Evolutionary conservation across 768 basidiomycete species (phyloP).

Genomic region (Paxillus involutus): DNA sequence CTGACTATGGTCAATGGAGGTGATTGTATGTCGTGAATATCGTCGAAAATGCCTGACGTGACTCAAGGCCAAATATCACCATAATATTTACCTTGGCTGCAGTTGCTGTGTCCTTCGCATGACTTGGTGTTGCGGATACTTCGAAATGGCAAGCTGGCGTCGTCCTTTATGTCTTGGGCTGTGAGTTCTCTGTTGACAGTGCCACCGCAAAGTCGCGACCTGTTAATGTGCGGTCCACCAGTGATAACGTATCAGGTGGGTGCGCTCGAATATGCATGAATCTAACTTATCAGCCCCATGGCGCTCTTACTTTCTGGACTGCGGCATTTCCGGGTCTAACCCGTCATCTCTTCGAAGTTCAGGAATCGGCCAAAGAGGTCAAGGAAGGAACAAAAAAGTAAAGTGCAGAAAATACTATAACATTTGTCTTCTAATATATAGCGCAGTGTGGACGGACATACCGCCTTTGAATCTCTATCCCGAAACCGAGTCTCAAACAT

Average conservation of each 20-base stretch:
- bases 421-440: neutral
- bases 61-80: constrained; percentile 66
- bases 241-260: constrained; percentile 72
- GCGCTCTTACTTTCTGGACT: constrained; percentile 78
- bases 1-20: constrained; percentile 84
- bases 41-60: constrained; percentile 1
- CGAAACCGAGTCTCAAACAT: constrained; percentile 77
- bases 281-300: constrained; percentile 33
- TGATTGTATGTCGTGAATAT: constrained; percentile 15
- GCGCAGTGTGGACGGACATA: constrained; percentile 50
- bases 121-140: constrained; percentile 71
- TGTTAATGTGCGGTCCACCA: constrained; percentile 17
- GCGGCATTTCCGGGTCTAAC: constrained; percentile 80
- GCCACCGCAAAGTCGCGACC: neutral
- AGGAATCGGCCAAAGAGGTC: constrained; percentile 44
- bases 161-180: constrained; percentile 61
- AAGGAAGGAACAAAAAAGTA: constrained; percentile 49
- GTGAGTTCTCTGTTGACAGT: constrained; percentile 36
- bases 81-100: constrained; percentile 70
- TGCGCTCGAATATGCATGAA: neutral
- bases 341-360: constrained; percentile 68
- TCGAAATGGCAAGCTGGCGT: constrained; percentile 63
- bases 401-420: neutral
- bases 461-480: constrained; percentile 56
- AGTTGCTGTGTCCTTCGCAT: constrained; percentile 70